Evolutionary conservation across 2,329 filamentous ascomycete genomes (phyloP).

Genomic region (Camillea tinctor): DNA sequence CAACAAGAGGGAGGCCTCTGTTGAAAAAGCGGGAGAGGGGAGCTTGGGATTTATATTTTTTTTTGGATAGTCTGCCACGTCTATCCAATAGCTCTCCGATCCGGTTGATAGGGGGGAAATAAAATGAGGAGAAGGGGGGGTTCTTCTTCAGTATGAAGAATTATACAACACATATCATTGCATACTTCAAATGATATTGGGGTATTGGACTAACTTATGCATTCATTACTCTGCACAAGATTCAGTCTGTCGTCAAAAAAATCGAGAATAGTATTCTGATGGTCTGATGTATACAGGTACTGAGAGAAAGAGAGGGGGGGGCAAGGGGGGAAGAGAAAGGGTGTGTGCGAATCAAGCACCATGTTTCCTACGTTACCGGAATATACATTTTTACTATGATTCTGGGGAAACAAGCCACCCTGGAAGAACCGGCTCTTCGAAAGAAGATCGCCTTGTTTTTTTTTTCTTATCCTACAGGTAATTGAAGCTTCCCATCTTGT

Average conservation of each 20-base stretch:
- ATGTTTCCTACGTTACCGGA: too few species aligned
- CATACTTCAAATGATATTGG: background rate
- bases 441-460: too few species aligned
- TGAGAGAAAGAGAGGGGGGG: too few species aligned
- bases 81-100: background rate
- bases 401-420: too few species aligned
- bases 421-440: too few species aligned
- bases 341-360: too few species aligned
- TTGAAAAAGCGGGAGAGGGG: background rate
- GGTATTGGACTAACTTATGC: background rate
- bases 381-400: too few species aligned
- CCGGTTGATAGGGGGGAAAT: background rate
- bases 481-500: too few species aligned
- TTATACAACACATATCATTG: background rate
- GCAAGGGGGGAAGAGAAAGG: too few species aligned
- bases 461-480: too few species aligned
- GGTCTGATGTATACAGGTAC: too few species aligned
- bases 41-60: background rate
- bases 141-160: background rate
- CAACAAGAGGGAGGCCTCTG: background rate
- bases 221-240: background rate
- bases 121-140: background rate
- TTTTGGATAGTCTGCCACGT: background rate
- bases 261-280: background rate
- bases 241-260: background rate